Evolutionary conservation across 116 monocot species (phyloP).

Genomic region (Phalaenopsis hybrid): DNA sequence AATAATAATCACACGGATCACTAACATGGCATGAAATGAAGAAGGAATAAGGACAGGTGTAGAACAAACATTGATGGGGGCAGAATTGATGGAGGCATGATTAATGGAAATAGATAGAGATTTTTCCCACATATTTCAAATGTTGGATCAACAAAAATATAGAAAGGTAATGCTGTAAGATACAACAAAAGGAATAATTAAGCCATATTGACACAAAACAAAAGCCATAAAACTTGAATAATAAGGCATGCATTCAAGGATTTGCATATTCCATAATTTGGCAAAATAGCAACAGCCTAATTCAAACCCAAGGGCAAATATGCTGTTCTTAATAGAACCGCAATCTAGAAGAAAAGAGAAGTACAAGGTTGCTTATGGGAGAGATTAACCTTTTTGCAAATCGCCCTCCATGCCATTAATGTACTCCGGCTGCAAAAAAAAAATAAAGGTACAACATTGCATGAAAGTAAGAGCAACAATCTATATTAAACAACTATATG

Average conservation of each 20-base stretch:
- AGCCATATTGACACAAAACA: neutral
- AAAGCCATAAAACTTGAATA: neutral
- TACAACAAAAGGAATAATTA: neutral
- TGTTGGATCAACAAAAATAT: neutral
- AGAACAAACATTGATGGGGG: too few species aligned
- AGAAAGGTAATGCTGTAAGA: neutral
- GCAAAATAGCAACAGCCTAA: neutral
- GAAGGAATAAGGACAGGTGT: neutral
- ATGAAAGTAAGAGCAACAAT: neutral
- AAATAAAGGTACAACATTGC: neutral
- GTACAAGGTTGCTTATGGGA: neutral
- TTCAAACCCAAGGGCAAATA: neutral
- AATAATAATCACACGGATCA: neutral
- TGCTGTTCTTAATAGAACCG: neutral
- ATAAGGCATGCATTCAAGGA: neutral
- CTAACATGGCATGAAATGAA: neutral
- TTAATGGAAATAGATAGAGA: neutral
- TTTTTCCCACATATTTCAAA: neutral
- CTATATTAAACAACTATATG: neutral
- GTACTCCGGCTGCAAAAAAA: neutral
- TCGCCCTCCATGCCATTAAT: conserved; percentile 5
- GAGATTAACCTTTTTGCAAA: conserved; percentile 1
- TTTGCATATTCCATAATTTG: neutral
- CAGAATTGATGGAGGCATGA: neutral
- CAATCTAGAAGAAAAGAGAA: neutral